These are phyloP conservation scores for Geotrichum aggregatum DNA, from an alignment of 1,139 yeast species.

Conservation along the genomic window DNA sequence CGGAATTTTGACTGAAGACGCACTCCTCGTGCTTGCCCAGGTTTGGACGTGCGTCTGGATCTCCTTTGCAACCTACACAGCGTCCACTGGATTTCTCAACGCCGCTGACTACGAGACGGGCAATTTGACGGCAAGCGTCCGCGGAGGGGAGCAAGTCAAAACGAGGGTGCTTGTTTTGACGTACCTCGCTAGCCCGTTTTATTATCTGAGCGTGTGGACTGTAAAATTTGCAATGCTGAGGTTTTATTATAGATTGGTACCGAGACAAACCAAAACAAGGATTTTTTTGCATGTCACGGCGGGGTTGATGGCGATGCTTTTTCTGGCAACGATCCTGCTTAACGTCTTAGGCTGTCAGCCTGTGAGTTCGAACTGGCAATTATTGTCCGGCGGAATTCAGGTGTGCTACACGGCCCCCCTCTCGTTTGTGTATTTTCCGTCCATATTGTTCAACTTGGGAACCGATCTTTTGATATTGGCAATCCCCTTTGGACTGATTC, in stretches of 20 bases:
- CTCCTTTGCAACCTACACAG: slow-evolving; percentile 28
- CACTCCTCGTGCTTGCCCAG: slow-evolving; percentile 28
- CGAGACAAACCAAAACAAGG: slow-evolving; percentile 28
- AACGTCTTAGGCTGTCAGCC: slow-evolving; percentile 31
- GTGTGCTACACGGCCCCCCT: slow-evolving; percentile 33
- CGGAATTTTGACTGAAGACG: slow-evolving; percentile 32
- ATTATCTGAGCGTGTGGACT: slow-evolving; percentile 32
- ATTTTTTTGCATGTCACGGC: slow-evolving; percentile 25
- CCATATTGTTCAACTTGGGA: slow-evolving; percentile 30
- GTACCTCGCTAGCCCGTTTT: slow-evolving; percentile 31
- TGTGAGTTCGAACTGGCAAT: slow-evolving; percentile 30
- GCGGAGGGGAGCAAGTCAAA: background rate
- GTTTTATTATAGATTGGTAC: slow-evolving; percentile 32
- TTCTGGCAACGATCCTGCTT: slow-evolving; percentile 26
- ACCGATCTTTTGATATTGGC: slow-evolving; percentile 31
- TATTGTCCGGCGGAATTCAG: slow-evolving; percentile 16
- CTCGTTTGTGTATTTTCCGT: slow-evolving; percentile 28
- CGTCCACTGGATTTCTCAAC: slow-evolving; percentile 31
- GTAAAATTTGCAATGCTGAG: slow-evolving; percentile 32
- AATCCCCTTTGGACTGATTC: slow-evolving; percentile 32
- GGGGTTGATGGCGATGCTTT: slow-evolving; percentile 22
- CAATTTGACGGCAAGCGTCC: no score
- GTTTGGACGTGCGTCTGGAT: slow-evolving; percentile 30
- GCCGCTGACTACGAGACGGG: slow-evolving; percentile 26
- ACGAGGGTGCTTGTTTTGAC: slow-evolving; percentile 27